Evolutionary conservation across 148 eudicot genomes (phyloP), one percentile per base, ranked within the genome.

Genomic region (Rhododendron williamsianum): DNA sequence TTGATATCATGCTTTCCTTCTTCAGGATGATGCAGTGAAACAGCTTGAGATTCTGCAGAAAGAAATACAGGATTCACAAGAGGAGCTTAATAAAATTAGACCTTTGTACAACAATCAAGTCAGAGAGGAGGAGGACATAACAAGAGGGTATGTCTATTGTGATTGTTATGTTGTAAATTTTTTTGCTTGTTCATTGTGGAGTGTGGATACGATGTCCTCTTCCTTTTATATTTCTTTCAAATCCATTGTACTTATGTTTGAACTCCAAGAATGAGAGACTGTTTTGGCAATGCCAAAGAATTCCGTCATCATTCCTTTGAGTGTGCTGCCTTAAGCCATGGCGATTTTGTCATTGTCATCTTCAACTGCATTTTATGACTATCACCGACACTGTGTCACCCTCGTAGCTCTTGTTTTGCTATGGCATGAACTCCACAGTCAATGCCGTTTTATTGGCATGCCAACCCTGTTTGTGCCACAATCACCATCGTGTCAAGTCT

Each of bases 11-110:
- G 45, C 2, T 81, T 78, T 81, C 56, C 25, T 58, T 8, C 56
- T 90, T 60, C 91, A 97, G 99, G 94, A 93, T 43, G 96, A 92
- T 83, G 98, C 98, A 74, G 90, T 85, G 84, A 91, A 85, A 83
- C 95, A 93, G 90, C 98, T 93, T 80, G 91, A 89, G 89, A 85
- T 79, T 79, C 89, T 95, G 90, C 89, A 90, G 87, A 90, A 85
- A 89, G 97, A 97, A 89, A 95, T 97, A 85, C 86, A 84, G 86
- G 90, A 91, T 83, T 94, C 99, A 9, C 89, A 41, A 6, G 87
- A 85, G 71, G 98, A 95, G 86, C 94, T 97, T 41, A 89, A 90
- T 78, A 86, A 76, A 83, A 91, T 93, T 45, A 95, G 85, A 88
- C 94, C 98, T 77, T 86, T 86, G 85, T 92, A 94, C 84, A 91